phyloP scores from a whole-genome alignment of 2,329 filamentous ascomycete species.

The Aspergillus novofumigatus region DNA sequence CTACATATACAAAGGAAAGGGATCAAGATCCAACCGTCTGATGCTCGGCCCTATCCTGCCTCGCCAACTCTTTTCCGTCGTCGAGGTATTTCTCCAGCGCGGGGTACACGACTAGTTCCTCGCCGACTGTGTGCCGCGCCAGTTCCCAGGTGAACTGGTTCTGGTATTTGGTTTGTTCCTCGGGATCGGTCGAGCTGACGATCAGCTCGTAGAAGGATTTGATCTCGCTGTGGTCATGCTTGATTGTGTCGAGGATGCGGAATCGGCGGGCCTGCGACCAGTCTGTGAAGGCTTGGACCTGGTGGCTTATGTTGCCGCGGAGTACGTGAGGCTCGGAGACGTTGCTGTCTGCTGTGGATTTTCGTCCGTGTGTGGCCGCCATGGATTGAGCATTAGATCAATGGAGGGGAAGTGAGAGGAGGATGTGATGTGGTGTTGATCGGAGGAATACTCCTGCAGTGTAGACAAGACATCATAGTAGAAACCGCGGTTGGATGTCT shows the following conservation, averaged over 20 bases:
- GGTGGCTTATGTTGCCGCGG: conserved; percentile 6
- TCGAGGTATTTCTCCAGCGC: conserved; percentile 49
- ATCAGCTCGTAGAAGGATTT: conserved; percentile 43
- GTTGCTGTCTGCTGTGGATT: neutral
- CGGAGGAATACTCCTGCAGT: neutral
- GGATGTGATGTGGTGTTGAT: neutral
- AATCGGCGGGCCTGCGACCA: neutral
- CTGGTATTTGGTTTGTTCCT: conserved; percentile 44
- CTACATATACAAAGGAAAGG: neutral
- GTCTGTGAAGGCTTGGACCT: conserved; percentile 10
- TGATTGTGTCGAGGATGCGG: conserved; percentile 36
- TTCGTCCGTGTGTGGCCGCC: neutral
- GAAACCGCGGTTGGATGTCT: neutral
- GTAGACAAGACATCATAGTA: neutral
- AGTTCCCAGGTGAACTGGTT: conserved; percentile 54
- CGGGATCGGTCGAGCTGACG: conserved; percentile 37
- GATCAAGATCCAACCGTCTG: conserved; percentile 17
- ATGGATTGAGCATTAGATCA: neutral
- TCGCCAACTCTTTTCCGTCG: conserved; percentile 43
- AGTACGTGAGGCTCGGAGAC: conserved; percentile 1
- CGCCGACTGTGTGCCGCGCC: conserved; percentile 48
- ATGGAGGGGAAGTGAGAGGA: neutral
- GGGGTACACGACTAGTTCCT: conserved; percentile 54
- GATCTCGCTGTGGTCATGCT: conserved; percentile 41
- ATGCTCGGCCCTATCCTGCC: conserved; percentile 49